These are phyloP conservation scores for Hemileia vastatrix DNA, from an alignment of 1,284 basidiomycete species.

Conservation along the genomic window DNA sequence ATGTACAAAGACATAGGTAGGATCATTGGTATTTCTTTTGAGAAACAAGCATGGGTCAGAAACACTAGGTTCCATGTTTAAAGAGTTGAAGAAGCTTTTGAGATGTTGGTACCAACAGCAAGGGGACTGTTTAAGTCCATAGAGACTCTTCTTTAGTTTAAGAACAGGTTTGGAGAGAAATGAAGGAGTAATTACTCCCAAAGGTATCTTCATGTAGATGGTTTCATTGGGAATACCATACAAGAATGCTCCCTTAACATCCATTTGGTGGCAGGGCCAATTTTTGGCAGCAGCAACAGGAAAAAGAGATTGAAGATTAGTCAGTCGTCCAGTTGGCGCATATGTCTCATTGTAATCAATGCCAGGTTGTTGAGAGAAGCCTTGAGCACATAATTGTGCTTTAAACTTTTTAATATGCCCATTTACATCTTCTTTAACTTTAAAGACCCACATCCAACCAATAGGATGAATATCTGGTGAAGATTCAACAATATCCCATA, in stretches of 20 bases:
- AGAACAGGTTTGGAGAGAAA: no score
- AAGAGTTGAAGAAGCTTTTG: neutral
- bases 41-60: constrained; percentile 4
- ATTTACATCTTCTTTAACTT: constrained; percentile 43
- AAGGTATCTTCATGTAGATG: neutral
- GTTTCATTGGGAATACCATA: neutral
- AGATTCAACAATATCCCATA: no score
- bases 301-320: constrained; percentile 45
- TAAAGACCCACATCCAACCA: constrained; percentile 46
- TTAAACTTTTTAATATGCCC: constrained; percentile 45
- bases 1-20: neutral
- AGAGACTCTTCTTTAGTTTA: neutral
- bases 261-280: neutral
- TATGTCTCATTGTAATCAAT: constrained; percentile 49
- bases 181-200: no score
- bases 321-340: constrained; percentile 45
- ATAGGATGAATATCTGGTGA: constrained; percentile 33
- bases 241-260: neutral
- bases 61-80: neutral
- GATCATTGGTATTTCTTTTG: neutral
- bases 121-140: constrained; percentile 1
- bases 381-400: constrained; percentile 47
- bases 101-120: neutral
- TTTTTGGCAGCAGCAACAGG: constrained; percentile 42
- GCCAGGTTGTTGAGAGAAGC: constrained; percentile 47